phyloP scores from a whole-genome alignment of 1,284 basidiomycete genomes.

The Rhodotorula sp. region DNA sequence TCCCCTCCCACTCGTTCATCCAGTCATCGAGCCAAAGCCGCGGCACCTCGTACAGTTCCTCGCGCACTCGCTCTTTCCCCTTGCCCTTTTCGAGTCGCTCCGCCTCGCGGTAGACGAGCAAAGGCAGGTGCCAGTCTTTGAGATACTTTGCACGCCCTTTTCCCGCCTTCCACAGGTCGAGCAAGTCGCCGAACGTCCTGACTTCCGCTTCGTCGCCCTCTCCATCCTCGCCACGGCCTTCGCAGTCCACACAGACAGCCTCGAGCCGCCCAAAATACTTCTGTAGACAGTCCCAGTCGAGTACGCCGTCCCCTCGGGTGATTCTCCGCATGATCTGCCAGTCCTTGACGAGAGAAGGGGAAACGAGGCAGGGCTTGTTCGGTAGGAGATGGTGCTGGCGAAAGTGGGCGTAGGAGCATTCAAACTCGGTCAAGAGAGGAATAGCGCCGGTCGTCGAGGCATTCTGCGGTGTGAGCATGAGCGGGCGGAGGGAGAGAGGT shows the following conservation, averaged over 20 bases:
- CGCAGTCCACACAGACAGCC: slow-evolving; percentile 21
- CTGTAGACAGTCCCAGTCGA: slow-evolving; percentile 9
- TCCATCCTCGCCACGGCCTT: neutral
- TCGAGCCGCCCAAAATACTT: slow-evolving; percentile 13
- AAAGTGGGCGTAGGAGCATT: slow-evolving; percentile 20
- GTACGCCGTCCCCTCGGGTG: neutral
- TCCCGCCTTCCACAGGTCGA: slow-evolving; percentile 49
- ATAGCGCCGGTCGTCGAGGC: neutral
- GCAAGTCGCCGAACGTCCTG: slow-evolving; percentile 48
- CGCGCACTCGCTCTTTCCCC: slow-evolving; percentile 2
- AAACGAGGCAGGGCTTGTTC: slow-evolving; percentile 29
- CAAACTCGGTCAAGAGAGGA: neutral
- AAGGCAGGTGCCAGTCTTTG: slow-evolving; percentile 59
- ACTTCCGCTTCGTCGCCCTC: neutral
- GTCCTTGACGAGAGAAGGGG: neutral
- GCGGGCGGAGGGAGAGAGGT: neutral
- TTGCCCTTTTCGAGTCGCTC: neutral
- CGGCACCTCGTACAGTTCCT: slow-evolving; percentile 53
- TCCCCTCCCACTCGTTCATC: slow-evolving; percentile 50
- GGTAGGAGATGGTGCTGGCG: slow-evolving; percentile 11
- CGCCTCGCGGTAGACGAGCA: neutral
- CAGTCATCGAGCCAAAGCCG: slow-evolving; percentile 56
- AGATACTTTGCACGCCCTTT: slow-evolving; percentile 51
- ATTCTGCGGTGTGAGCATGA: neutral
- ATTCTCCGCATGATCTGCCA: slow-evolving; percentile 4